Percentiles rank a stretch among this genome's conserved stretches.
Conservation (phyloP, 228 moss, liverwort and hornwort species). For the Sphagnum magellanicum region DNA sequence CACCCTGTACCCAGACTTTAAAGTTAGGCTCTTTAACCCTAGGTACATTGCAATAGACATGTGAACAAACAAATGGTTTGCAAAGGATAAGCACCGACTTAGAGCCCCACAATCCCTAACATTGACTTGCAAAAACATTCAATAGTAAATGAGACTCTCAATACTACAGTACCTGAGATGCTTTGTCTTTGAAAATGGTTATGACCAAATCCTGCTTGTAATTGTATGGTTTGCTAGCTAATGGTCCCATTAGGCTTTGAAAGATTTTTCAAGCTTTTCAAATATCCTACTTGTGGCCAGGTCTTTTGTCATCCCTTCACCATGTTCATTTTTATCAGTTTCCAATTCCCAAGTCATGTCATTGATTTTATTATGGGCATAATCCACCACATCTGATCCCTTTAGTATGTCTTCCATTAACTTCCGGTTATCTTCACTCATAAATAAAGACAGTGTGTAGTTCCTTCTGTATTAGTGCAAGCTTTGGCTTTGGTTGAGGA, state of each 20-base stretch:
- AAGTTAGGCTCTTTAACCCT: no score
- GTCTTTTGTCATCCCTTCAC: conserved; percentile 14
- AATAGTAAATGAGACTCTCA: no score
- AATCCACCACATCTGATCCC: conserved; percentile 21
- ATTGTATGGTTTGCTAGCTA: background rate
- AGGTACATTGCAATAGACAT: no score
- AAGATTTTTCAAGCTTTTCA: background rate
- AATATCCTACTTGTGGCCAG: conserved; percentile 6
- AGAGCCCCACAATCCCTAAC: no score
- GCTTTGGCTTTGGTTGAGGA: conserved; percentile 51
- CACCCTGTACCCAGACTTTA: conserved; percentile 4
- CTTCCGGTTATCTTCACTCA: conserved; percentile 79
- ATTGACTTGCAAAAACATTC: no score
- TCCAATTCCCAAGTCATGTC: conserved; percentile 6
- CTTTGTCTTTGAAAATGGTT: conserved; percentile 7
- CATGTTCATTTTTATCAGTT: conserved; percentile 2
- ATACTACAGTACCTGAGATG: conserved; percentile 8
- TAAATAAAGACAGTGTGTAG: conserved; percentile 60
- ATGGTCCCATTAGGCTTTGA: background rate
- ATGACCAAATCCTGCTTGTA: no score
- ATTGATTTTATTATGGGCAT: conserved; percentile 3
- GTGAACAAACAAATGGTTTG: no score
- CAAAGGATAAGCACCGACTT: no score
- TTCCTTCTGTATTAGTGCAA: conserved; percentile 46
- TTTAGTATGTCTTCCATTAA: conserved; percentile 70